Evolutionary conservation across 768 basidiomycete genomes (phyloP), one percentile per base, ranked within the genome.

Genomic region (Hypsizygus marmoreus): DNA sequence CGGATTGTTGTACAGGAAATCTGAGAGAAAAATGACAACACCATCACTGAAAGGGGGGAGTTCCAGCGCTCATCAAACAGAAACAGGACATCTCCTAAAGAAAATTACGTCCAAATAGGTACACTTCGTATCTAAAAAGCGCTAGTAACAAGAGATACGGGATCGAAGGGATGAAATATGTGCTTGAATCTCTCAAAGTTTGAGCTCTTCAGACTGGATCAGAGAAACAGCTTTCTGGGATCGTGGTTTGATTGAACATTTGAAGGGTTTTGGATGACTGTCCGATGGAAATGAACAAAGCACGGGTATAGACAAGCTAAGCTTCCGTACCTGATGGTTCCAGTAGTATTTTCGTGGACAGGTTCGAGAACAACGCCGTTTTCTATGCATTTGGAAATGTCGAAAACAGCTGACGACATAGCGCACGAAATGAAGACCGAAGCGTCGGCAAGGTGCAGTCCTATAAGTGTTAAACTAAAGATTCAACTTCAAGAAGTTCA

Each of bases 181-280:
- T 42, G 19, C 13, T 42, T 46, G 51, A 3, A 24, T 19, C 38
- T 16, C 8, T 31, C 33, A 40, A 55, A 46, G 17, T 54, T 52
- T n/a, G 26, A 43, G 49, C 40, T 67, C 68, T 53, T 79, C 77
- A 19, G 71, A 66, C 20, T 76, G 75, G 37, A 83, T 80, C 25
- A 83, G 58, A 14, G 76, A 69, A 36, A 79, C 57, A 9, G 82
- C 78, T 54, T 73, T 77, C 41, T 75, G 73, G 2, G 80, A 83
- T 16, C 83, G 76, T n/a, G 83, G 82, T 55, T 68, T 77, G 51
- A 85, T 73, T 14, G 69, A 61, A 53, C 83, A 84, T 53, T 75
- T 74, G 67, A 81, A 85, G 12, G 83, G 76, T 51, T 76, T 77
- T 3, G 82, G 83, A 51, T 83, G 83, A 57, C 83, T 74, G 47